phyloP scores from a whole-genome alignment of 73 alveolate genomes.

The Stentor roeselii region DNA sequence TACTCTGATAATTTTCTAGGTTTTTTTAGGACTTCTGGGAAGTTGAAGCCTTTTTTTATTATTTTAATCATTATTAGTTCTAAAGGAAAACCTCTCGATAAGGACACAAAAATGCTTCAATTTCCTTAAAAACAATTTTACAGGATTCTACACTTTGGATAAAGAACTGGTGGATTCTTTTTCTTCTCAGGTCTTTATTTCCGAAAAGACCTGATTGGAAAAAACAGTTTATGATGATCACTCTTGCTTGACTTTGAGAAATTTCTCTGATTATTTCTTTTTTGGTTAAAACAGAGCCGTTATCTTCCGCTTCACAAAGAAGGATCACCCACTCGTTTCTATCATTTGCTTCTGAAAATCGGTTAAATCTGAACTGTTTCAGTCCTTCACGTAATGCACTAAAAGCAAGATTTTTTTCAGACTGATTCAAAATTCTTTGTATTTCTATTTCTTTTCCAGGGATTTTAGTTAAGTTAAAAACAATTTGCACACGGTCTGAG shows the following conservation, averaged over 20 bases:
- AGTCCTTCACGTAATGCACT: background rate
- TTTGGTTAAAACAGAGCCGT: background rate
- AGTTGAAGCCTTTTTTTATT: no score
- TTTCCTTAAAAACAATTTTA: no score
- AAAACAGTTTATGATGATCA: no score
- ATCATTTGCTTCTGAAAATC: background rate
- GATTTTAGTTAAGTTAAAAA: constrained; percentile 10
- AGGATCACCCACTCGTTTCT: background rate
- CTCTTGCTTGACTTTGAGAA: background rate
- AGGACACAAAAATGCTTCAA: no score
- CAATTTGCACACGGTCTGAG: background rate
- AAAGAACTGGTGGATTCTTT: no score
- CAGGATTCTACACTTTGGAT: no score
- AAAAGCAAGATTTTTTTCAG: background rate
- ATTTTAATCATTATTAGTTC: no score
- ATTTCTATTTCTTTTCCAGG: background rate
- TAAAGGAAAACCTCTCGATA: no score
- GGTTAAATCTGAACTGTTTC: background rate
- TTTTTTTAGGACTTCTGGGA: background rate
- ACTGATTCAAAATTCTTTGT: background rate
- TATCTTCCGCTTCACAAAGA: background rate
- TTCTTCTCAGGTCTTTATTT: no score
- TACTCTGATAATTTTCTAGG: background rate
- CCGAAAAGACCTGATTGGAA: no score
- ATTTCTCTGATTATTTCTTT: background rate